Base-by-base conservation (phyloP, 306 rosid species). In the Medicago ruthenica region DNA sequence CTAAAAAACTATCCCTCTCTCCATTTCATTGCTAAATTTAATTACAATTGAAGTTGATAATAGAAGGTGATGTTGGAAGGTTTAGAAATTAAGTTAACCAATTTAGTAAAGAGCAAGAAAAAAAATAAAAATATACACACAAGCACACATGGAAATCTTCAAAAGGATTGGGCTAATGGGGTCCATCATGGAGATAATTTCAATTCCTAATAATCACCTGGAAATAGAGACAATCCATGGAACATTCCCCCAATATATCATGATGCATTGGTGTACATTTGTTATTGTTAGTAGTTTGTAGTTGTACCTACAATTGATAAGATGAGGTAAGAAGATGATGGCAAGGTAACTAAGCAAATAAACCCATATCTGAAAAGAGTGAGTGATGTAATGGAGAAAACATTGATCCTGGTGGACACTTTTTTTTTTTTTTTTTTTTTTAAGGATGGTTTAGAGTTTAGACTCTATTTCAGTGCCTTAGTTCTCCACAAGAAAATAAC, bases 1-100 rank as follows among this genome's bases (percentile, higher is more conserved):
- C 6, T 50, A 42, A 61, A 53, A 47, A 16, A 34, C 36, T 14
- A 22, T 68, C 68, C 63, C 9, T 45, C 61, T 15, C 76, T 60
- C 70, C 78, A 64, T 79, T 81, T 83, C 53, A 21, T 45, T 74
- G 40, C 68, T 76, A 76, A 60, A 73, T 70, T 74, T 55, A 53
- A 63, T 67, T 69, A 73, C 27, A 77, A 20, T 67, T 72, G n/a
- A 58, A 73, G 75, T 41, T 27, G 75, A n/a, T 51, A 70, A 59
- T 59, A 37, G 50, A 77, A 73, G 80, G 86, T 74, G 44, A 34
- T 27, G 9, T 75, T 76, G 79, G 76, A 67, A 55, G 66, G 71
- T 64, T 79, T 76, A 18, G 61, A 62, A 76, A 21, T 59, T 59
- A 59, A 24, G 42, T 12, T 83, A 24, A 36, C 41, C 22, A 42